Conservation (phyloP, 2,329 filamentous ascomycete genomes). For the Bipolaris bicolor region DNA sequence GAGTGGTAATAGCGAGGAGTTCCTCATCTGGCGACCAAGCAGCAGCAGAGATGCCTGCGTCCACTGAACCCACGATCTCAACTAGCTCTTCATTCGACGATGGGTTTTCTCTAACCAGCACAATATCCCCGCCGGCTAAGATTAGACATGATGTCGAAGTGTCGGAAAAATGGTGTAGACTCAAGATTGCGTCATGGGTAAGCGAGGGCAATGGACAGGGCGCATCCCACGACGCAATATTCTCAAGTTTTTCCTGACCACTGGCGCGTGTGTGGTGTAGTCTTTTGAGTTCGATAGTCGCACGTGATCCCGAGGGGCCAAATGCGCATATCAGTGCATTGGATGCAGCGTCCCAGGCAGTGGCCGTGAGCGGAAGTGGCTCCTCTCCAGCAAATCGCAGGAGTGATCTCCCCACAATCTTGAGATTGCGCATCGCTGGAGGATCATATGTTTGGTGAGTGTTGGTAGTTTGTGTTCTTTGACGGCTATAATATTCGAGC, state of each 20-base stretch:
- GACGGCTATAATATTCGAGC: slow-evolving; percentile 4
- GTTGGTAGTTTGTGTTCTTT: slow-evolving; percentile 12
- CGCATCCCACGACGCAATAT: slow-evolving; percentile 87
- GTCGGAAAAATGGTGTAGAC: slow-evolving; percentile 85
- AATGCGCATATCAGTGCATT: slow-evolving; percentile 83
- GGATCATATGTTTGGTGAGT: slow-evolving; percentile 14
- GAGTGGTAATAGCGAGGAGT: slow-evolving; percentile 81
- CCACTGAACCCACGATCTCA: slow-evolving; percentile 93
- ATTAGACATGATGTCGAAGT: slow-evolving; percentile 79
- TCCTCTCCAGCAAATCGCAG: slow-evolving; percentile 64
- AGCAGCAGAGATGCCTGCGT: slow-evolving; percentile 87
- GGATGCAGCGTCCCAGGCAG: slow-evolving; percentile 82
- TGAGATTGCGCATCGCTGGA: slow-evolving; percentile 80
- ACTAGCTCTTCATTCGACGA: slow-evolving; percentile 74
- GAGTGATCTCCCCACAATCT: slow-evolving; percentile 71
- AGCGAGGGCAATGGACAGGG: slow-evolving; percentile 79
- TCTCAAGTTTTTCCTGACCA: slow-evolving; percentile 47
- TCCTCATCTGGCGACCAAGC: slow-evolving; percentile 97
- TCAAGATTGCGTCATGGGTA: slow-evolving; percentile 74
- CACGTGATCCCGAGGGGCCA: slow-evolving; percentile 74
- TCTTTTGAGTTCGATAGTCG: slow-evolving; percentile 74
- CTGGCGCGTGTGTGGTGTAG: slow-evolving; percentile 53
- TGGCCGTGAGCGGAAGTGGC: slow-evolving; percentile 70
- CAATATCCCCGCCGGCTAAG: slow-evolving; percentile 87
- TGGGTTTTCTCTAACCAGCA: slow-evolving; percentile 78